These are phyloP conservation scores for Sesbania bispinosa DNA, from an alignment of 306 rosid species.

Conservation along the genomic window DNA sequence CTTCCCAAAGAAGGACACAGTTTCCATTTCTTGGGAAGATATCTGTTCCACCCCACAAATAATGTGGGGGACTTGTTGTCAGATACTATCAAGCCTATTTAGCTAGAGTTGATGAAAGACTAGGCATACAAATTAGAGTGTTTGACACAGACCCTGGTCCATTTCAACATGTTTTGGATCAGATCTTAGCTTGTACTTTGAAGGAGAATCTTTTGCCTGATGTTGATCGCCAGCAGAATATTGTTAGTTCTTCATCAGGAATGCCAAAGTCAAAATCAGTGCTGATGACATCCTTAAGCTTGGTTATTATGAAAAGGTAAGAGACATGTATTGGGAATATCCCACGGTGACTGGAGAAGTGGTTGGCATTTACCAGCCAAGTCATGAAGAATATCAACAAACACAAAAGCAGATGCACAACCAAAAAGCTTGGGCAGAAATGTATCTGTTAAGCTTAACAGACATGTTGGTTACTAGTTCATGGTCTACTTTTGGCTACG, in stretches of 20 bases:
- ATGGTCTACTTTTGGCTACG: conserved; percentile 85
- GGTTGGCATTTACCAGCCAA: conserved; percentile 61
- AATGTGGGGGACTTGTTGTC: conserved; percentile 62
- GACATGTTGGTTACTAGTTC: conserved; percentile 63
- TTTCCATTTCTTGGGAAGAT: conserved; percentile 76
- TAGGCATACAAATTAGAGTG: conserved; percentile 75
- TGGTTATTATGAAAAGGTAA: conserved; percentile 56
- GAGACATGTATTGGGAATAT: conserved; percentile 68
- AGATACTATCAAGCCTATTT: conserved; percentile 67
- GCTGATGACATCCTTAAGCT: conserved; percentile 57
- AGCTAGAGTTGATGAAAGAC: conserved; percentile 58
- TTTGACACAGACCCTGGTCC: conserved; percentile 61
- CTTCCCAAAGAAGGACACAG: conserved; percentile 67
- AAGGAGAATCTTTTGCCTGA: conserved; percentile 60
- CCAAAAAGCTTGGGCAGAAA: conserved; percentile 69
- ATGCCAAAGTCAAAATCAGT: conserved; percentile 49
- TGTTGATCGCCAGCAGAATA: conserved; percentile 26
- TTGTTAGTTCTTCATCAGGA: conserved; percentile 23
- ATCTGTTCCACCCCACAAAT: conserved; percentile 64
- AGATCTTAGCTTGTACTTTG: conserved; percentile 53
- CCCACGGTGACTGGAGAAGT: conserved; percentile 62
- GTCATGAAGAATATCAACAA: conserved; percentile 74
- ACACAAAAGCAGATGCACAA: conserved; percentile 63
- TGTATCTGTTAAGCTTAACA: conserved; percentile 63
- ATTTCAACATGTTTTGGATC: conserved; percentile 67